A percentile compares a stretch with the other conserved stretches of the same genome.
Evolutionary conservation across 106 monocot genomes (phyloP).

Genomic region (Dendrobium nobile): DNA sequence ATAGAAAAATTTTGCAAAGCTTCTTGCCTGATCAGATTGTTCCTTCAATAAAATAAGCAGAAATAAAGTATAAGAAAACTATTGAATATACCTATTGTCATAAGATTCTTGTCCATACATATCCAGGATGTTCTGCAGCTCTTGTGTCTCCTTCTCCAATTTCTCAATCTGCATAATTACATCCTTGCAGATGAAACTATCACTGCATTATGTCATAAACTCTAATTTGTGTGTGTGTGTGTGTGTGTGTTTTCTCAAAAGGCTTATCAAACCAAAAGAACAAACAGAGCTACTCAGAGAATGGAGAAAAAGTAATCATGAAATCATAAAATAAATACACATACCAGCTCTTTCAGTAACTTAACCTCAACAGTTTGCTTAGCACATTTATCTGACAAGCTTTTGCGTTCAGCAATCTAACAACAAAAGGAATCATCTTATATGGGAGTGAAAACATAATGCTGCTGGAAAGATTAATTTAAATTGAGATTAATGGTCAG

Average conservation of each 20-base stretch:
- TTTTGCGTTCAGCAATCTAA: constrained; percentile 55
- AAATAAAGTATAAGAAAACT: background rate
- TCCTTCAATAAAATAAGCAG: background rate
- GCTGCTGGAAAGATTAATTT: background rate
- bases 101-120: constrained; percentile 73
- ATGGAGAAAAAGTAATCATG: background rate
- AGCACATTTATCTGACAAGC: constrained; percentile 47
- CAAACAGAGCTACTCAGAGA: background rate
- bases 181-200: constrained; percentile 4
- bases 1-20: background rate
- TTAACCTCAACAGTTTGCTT: constrained; percentile 53
- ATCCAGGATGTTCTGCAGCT: constrained; percentile 61
- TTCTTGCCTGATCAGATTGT: background rate
- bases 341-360: constrained; percentile 70
- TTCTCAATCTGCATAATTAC: constrained; percentile 57
- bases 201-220: background rate
- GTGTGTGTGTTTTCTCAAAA: background rate
- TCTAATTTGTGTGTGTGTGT: background rate
- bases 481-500: background rate
- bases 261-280: constrained; percentile 9
- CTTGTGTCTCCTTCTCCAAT: constrained; percentile 77
- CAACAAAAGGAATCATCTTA: background rate
- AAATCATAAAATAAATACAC: background rate
- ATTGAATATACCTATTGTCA: constrained; percentile 59
- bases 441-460: background rate